phyloP scores from a whole-genome alignment of 1,284 basidiomycete species.

The Malassezia caprae region DNA sequence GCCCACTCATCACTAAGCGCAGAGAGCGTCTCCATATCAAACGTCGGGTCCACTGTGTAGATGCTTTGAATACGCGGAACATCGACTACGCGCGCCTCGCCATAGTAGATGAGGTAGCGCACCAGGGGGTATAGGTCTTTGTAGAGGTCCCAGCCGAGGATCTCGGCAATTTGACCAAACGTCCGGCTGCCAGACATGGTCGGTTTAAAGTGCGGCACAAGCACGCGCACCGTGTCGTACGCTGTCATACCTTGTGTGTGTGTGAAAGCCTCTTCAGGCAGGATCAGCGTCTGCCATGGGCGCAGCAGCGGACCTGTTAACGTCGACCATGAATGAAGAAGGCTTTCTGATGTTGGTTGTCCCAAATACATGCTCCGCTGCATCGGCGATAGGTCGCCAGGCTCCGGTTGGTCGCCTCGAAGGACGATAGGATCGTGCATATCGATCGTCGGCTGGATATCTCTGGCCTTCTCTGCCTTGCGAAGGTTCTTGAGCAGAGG shows the following conservation, averaged over 20 bases:
- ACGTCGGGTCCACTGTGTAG: slow-evolving; percentile 55
- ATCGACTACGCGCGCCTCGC: slow-evolving; percentile 78
- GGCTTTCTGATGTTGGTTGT: slow-evolving; percentile 5
- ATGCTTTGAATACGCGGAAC: slow-evolving; percentile 72
- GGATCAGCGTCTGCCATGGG: slow-evolving; percentile 85
- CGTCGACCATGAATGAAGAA: slow-evolving; percentile 36
- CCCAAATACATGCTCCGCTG: slow-evolving; percentile 14
- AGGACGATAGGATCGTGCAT: slow-evolving; percentile 32
- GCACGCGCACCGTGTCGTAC: neutral
- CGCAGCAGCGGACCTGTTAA: slow-evolving; percentile 58
- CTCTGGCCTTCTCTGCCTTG: slow-evolving; percentile 22
- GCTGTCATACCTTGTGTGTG: neutral
- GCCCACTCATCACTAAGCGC: slow-evolving; percentile 60
- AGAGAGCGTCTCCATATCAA: slow-evolving; percentile 53
- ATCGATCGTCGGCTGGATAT: slow-evolving; percentile 40
- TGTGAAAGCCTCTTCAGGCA: slow-evolving; percentile 52
- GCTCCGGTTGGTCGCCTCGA: slow-evolving; percentile 22
- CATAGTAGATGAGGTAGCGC: slow-evolving; percentile 77
- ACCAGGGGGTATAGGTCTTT: slow-evolving; percentile 75
- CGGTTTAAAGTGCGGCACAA: slow-evolving; percentile 7
- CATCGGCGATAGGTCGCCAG: slow-evolving; percentile 1
- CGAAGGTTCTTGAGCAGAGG: slow-evolving; percentile 32
- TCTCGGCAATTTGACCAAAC: slow-evolving; percentile 71
- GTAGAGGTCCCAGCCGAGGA: slow-evolving; percentile 75
- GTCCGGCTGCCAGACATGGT: slow-evolving; percentile 50